phyloP scores from a whole-genome alignment of 352 stramenopile genomes.

The Pelagophyceae sp. region DNA sequence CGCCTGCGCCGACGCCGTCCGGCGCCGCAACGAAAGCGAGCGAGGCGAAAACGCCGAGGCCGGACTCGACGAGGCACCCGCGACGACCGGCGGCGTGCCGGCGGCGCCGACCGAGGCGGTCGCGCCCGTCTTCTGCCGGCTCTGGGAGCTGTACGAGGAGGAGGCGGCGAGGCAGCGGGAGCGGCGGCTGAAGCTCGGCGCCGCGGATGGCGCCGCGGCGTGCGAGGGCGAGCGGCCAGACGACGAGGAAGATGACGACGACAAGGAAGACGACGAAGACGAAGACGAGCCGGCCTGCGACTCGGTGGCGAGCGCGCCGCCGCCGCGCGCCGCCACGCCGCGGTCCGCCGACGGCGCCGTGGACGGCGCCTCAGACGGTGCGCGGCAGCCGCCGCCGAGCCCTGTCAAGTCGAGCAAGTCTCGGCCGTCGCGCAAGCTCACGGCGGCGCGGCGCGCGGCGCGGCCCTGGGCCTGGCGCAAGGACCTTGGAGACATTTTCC shows the following conservation, averaged over 20 bases:
- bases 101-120: neutral
- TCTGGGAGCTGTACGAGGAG: constrained; percentile 28
- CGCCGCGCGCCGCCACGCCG: neutral
- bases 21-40: neutral
- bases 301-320: neutral
- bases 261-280: constrained; percentile 27
- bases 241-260: constrained; percentile 25
- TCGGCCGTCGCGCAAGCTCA: constrained; percentile 12
- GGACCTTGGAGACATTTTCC: constrained; percentile 45
- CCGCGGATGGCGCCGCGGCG: neutral
- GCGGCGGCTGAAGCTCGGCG: neutral
- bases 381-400: neutral
- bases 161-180: constrained; percentile 19
- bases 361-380: neutral
- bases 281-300: constrained; percentile 8
- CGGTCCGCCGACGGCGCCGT: neutral
- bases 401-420: neutral
- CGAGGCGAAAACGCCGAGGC: constrained; percentile 12
- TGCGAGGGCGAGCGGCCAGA: constrained; percentile 24
- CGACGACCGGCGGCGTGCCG: neutral
- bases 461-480: constrained; percentile 32
- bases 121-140: neutral
- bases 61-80: constrained; percentile 5
- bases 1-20: neutral
- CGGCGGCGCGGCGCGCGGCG: neutral